These are phyloP conservation scores for Hericium coralloides DNA, from an alignment of 768 basidiomycete genomes.

Conservation along the genomic window DNA sequence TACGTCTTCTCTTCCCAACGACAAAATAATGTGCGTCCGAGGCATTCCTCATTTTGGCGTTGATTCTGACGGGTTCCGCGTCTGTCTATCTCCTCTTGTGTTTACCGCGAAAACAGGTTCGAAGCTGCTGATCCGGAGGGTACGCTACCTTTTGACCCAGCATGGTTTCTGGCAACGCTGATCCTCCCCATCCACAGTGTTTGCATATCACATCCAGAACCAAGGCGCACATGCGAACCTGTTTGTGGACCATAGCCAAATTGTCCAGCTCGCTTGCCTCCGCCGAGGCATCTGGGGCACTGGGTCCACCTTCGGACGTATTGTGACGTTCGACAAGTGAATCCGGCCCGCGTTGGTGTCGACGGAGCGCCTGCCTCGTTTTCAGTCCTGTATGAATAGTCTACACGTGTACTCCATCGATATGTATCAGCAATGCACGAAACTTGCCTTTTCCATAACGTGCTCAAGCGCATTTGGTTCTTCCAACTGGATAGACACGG, in stretches of 20 bases:
- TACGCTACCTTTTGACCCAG: background rate
- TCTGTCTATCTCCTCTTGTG: background rate
- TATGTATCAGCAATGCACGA: background rate
- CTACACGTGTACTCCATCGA: background rate
- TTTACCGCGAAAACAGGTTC: constrained; percentile 20
- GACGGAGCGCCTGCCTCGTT: background rate
- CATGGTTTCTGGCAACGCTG: background rate
- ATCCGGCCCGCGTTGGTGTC: background rate
- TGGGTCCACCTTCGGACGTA: constrained; percentile 31
- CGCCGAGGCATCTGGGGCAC: constrained; percentile 39
- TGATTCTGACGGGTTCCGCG: background rate
- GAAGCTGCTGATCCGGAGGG: constrained; percentile 34
- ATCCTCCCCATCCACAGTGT: constrained; percentile 17
- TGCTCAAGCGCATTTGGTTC: no score
- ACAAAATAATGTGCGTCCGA: constrained; percentile 30
- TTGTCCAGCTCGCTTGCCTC: constrained; percentile 35
- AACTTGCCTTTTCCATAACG: background rate
- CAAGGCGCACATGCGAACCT: constrained; percentile 33
- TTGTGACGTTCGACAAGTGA: constrained; percentile 29
- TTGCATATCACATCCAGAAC: constrained; percentile 37
- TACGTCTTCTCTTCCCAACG: constrained; percentile 29
- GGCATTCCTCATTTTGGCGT: background rate
- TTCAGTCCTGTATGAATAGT: background rate
- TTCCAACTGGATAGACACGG: background rate
- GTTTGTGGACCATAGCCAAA: constrained; percentile 37